Base-by-base conservation (phyloP, 2,329 filamentous ascomycete species). In the Cercospora sp. region DNA sequence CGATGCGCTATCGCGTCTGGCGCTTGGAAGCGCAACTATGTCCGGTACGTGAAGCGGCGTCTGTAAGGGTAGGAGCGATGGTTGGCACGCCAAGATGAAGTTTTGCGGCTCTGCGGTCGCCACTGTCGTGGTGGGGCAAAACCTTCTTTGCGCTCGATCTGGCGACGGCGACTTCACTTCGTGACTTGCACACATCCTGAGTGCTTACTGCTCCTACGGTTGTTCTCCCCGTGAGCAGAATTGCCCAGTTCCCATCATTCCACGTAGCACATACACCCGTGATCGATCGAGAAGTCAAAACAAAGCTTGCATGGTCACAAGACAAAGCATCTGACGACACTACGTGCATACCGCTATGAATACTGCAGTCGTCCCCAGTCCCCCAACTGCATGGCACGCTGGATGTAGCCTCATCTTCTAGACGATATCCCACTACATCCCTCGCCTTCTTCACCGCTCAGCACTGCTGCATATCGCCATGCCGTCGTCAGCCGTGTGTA, bases 401-500 rank as follows among this genome's bases (percentile, higher is more conserved):
- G 30, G 16, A 3, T 58, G 55, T 33, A 58, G 55, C 55, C 60
- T 48, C 26, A 18, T 30, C 26, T 40, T 40, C 60, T 10, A 12
- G 16, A 57, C 51, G 10, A 58, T n/a, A 64, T 45, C 62, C 51
- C 62, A 58, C 62, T 16, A 58, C 62, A 64, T 64, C 62, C 62
- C 62, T 33, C 62, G 53, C 31, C 23, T 20, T 26, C 31, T 20
- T 57, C 51, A 58, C 62, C 62, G 62, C 62, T 48, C 62, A 57
- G 48, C 23, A 31, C 48, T 55, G n/a, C 12, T 58, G 26, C 36
- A 30, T n/a, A 30, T 51, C 13, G 20, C 23, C 60, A 51, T 30
- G 31, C 58, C 33, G 58, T n/a, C 42, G 58, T 23, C 60, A 62
- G 33, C 42, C 60, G 55, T 59, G n/a, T 59, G 42, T 62, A 40